Conservation (phyloP, 2,329 filamentous ascomycete species). For the Chaetomium strumarium region DNA sequence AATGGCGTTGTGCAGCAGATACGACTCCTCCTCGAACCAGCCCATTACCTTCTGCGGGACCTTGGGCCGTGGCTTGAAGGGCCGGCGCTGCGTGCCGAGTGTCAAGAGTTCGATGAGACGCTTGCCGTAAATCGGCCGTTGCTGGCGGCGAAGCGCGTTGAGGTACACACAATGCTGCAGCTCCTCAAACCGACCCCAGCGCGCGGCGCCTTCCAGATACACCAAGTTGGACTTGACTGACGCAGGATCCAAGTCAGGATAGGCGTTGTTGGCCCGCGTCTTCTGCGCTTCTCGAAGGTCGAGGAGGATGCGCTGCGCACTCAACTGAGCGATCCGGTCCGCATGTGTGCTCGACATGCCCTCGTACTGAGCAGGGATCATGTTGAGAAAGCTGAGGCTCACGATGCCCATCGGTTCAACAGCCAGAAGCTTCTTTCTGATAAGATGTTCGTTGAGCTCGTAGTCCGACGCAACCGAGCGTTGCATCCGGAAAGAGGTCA, state of each 20-base stretch:
- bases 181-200: slow-evolving; percentile 68
- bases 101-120: slow-evolving; percentile 71
- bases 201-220: slow-evolving; percentile 64
- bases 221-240: slow-evolving; percentile 64
- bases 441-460: slow-evolving; percentile 62
- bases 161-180: slow-evolving; percentile 75
- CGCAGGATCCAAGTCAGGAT: slow-evolving; percentile 54
- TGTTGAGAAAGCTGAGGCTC: slow-evolving; percentile 70
- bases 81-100: slow-evolving; percentile 54
- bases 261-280: slow-evolving; percentile 49
- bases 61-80: slow-evolving; percentile 54
- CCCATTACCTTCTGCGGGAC: slow-evolving; percentile 58
- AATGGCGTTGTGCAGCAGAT: slow-evolving; percentile 60
- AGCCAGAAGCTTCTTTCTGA: slow-evolving; percentile 61
- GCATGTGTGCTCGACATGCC: slow-evolving; percentile 49
- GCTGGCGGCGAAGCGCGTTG: slow-evolving; percentile 74
- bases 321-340: slow-evolving; percentile 57
- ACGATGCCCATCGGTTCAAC: slow-evolving; percentile 57
- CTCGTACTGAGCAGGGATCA: slow-evolving; percentile 69
- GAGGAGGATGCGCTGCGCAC: slow-evolving; percentile 63
- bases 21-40: slow-evolving; percentile 70
- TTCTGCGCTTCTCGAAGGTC: slow-evolving; percentile 68
- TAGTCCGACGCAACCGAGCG: slow-evolving; percentile 71
- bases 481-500: slow-evolving; percentile 91
- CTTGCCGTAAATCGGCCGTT: slow-evolving; percentile 74